A percentile compares a stretch with the other conserved stretches of the same genome.
Conservation (phyloP, 345 rosid species). For the Leavenworthia alabamica region DNA sequence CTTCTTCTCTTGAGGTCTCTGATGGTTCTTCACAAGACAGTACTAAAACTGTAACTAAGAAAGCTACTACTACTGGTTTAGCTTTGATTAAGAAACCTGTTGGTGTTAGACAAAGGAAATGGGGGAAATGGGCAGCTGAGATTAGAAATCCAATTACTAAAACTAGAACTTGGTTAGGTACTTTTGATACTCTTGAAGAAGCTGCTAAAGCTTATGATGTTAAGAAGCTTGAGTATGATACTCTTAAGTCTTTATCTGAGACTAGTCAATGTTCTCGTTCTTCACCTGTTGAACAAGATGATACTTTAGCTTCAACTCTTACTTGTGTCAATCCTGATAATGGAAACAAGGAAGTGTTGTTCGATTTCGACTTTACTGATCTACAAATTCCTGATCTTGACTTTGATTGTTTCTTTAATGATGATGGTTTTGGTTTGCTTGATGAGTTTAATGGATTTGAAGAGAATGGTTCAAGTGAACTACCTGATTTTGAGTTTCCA, state of each 20-base stretch:
- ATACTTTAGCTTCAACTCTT: slow-evolving; percentile 36
- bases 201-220: slow-evolving; percentile 69
- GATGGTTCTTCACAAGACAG: slow-evolving; percentile 68
- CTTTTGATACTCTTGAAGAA: slow-evolving; percentile 70
- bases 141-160: slow-evolving; percentile 63
- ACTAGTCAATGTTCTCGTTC: slow-evolving; percentile 51
- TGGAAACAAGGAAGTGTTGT: slow-evolving; percentile 14
- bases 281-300: slow-evolving; percentile 47
- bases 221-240: slow-evolving; percentile 65
- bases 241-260: slow-evolving; percentile 32
- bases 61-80: not conserved
- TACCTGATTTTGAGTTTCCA: slow-evolving; percentile 68
- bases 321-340: slow-evolving; percentile 3
- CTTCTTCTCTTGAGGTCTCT: slow-evolving; percentile 16
- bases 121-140: slow-evolving; percentile 99
- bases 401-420: slow-evolving; percentile 45
- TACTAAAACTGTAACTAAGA: slow-evolving; percentile 33
- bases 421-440: slow-evolving; percentile 50
- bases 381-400: slow-evolving; percentile 42
- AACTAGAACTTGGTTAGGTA: slow-evolving; percentile 80
- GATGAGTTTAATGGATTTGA: slow-evolving; percentile 51
- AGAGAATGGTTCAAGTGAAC: slow-evolving; percentile 39
- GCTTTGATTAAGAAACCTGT: slow-evolving; percentile 29
- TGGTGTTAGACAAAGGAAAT: slow-evolving; percentile 88
- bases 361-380: slow-evolving; percentile 29